Conservation (phyloP, 768 basidiomycete genomes). For the Arthromyces matolae region DNA sequence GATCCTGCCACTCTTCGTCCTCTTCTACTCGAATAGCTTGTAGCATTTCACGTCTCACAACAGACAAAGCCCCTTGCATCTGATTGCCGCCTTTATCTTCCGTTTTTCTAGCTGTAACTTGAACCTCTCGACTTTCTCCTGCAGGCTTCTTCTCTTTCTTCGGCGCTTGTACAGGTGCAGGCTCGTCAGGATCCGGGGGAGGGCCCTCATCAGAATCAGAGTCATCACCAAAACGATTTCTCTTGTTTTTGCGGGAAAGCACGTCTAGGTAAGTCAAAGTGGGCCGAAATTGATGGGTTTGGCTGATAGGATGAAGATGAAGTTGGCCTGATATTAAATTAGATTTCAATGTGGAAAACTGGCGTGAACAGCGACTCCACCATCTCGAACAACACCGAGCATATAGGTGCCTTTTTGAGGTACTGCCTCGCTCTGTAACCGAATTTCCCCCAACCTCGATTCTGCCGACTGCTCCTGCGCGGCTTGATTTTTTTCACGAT, state of each 20-base stretch:
- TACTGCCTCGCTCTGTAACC: conserved; percentile 71
- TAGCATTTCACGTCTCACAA: conserved; percentile 73
- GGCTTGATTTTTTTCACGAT: conserved; percentile 74
- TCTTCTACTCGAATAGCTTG: conserved; percentile 69
- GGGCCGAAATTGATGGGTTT: conserved; percentile 81
- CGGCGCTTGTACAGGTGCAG: conserved; percentile 36
- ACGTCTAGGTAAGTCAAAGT: conserved; percentile 79
- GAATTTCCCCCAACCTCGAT: conserved; percentile 62
- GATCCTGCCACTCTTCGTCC: conserved; percentile 71
- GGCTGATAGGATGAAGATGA: conserved; percentile 73
- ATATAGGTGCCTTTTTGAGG: conserved; percentile 63
- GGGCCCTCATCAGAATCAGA: conserved; percentile 79
- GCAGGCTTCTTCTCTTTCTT: conserved; percentile 61
- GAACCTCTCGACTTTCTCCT: conserved; percentile 70
- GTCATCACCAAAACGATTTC: conserved; percentile 47
- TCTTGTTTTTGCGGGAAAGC: conserved; percentile 59
- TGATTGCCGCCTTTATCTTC: conserved; percentile 56
- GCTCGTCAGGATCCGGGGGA: conserved; percentile 77
- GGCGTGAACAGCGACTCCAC: conserved; percentile 34
- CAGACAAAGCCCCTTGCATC: conserved; percentile 63
- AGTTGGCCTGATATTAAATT: conserved; percentile 48
- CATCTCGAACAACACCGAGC: conserved; percentile 72
- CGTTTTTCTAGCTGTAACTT: conserved; percentile 66
- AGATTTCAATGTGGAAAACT: conserved; percentile 4
- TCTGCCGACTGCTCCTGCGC: conserved; percentile 42